Conservation (phyloP, 805 yeast genomes). For the Tetrapisispora iriomotensis region DNA sequence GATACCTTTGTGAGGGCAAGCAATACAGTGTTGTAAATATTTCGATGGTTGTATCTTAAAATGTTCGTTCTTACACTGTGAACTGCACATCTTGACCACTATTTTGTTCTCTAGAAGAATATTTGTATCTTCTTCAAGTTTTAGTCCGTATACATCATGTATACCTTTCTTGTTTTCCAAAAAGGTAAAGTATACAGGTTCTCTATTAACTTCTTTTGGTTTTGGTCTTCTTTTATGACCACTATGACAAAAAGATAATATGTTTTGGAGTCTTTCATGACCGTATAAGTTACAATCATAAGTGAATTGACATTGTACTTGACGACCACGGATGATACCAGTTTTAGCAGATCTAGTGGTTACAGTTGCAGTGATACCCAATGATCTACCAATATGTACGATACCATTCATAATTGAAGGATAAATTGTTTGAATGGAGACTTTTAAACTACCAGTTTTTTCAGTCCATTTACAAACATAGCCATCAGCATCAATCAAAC, state of each 20-base stretch:
- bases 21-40: conserved; percentile 16
- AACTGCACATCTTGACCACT: conserved; percentile 11
- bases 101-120: conserved; percentile 18
- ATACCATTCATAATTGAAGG: conserved; percentile 30
- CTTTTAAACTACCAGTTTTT: conserved; percentile 14
- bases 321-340: conserved; percentile 14
- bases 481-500: conserved; percentile 36
- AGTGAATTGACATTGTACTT: conserved; percentile 19
- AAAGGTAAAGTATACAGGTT: conserved; percentile 18
- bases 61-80: conserved; percentile 14
- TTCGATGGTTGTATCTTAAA: conserved; percentile 11
- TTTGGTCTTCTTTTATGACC: conserved; percentile 14
- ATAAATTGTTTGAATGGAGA: conserved; percentile 27
- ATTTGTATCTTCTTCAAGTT: conserved; percentile 11
- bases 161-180: conserved; percentile 12
- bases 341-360: conserved; percentile 19
- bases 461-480: conserved; percentile 17
- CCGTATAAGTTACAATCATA: conserved; percentile 21
- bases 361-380: conserved; percentile 34
- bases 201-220: conserved; percentile 11
- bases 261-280: conserved; percentile 15
- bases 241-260: conserved; percentile 19
- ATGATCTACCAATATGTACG: conserved; percentile 33
- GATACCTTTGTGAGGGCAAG: conserved; percentile 18
- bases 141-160: conserved; percentile 15